Base-by-base conservation (phyloP, 768 basidiomycete species). In the Agaricus subrufescens region DNA sequence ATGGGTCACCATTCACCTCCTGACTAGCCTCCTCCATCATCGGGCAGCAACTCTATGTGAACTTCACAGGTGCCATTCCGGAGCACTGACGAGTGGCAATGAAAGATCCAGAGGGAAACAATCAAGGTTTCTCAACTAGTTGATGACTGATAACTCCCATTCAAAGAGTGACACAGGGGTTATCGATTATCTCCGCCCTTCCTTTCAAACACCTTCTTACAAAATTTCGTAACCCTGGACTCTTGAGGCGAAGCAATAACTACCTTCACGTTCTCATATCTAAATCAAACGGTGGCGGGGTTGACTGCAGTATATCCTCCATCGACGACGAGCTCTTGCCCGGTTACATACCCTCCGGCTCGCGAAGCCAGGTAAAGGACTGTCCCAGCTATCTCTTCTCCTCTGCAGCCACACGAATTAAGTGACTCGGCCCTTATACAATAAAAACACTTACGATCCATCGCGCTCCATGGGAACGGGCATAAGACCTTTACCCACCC, bases 251-350 rank as follows among this genome's bases (percentile, higher is more conserved):
- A 8, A 34, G 11, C 7, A 8, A 34, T 8, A 34, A 34, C 34
- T 31, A 31, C 5, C 31, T 31, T 9, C 31, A 31, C 31, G 5
- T 34, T 8, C 7, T 2, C 34, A 34, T 8, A 34, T 34, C 11
- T 6, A 8, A 34, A 11, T 34, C 40, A 68, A 12, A 59, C 54
- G 3, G 66, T 71, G 1, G 84, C 72, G 31, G 90, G 90, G 64
- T 92, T 93, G 40, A 90, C 87, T 12, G 86, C 78, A 1, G 82
- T 52, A 65, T 80, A 89, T 0, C 89, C 87, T 29, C 91, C 90
- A 62, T 93, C 90, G 37, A 91, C 78, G 15, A 84, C 71, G 43
- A 93, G 77, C 65, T 91, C 87, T 65, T 91, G 89, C 11, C 90
- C 90, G 59, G 87, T 87, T 59, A 80, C 82, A 65, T 89, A 92